Base-by-base conservation (phyloP, 73 alveolate genomes). In the Paramecium sexaurelia region DNA sequence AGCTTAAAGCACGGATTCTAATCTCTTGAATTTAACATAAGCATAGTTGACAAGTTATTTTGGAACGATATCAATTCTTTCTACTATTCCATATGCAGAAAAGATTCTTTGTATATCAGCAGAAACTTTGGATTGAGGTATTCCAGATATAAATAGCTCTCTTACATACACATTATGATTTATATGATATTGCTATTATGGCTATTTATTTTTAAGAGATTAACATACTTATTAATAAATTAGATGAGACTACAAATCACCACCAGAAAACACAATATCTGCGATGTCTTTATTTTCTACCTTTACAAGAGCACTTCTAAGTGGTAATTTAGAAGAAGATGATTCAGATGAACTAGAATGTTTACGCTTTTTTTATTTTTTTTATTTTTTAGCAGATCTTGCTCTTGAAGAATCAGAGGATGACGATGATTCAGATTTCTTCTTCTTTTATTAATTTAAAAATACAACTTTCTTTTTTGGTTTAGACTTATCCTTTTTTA, bases 261-360 rank as follows among this genome's bases (percentile, higher is more conserved):
- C 39, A 29, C 51, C 51, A 19, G 39, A 29, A 66, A 33, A 66
- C 15, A 66, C 39, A 11, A 66, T 66, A 1, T 66, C 39, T 27
- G 39, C 84, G 6, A 66, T 66, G 13, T 32, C 87, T 15, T 73
- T 73, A 39, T 78, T 39, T n/a, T 78, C 90, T 20, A 78, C 43
- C 8, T 78, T 78, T 5, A 78, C 73, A 7, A 78, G 51, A 6
- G 90, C 90, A 78, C 90, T 78, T 78, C 73, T 37, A 41, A 75
- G 45, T 24, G 90, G 90, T 32, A 78, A 78, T 78, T 78, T 78
- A 41, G 90, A 78, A 29, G 90, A 78, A 41, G 90, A 78, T 19
- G 90, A 78, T 17, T 78, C 90, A 78, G 90, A 78, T 41, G 90
- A 78, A 45, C 75, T 78, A 43, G 90, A 78, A 40, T 20, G 68